A percentile compares a stretch with the other conserved stretches of the same genome.
phyloP scores from a whole-genome alignment of 1,139 yeast species.

The Suzukiozyma palmioleophila region DNA sequence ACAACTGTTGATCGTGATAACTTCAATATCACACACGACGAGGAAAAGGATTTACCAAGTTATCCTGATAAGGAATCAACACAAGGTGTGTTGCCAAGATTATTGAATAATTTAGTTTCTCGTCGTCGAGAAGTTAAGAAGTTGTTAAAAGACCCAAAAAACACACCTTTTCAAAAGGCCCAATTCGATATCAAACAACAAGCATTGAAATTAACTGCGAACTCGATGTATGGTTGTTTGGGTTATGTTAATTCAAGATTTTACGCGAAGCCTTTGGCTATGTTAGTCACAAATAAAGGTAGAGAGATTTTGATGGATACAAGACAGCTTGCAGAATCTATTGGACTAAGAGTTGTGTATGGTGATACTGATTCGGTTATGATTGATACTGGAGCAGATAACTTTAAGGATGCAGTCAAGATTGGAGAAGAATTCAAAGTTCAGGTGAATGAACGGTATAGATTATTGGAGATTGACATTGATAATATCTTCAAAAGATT shows the following conservation, averaged over 20 bases:
- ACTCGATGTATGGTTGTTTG: conserved; percentile 98
- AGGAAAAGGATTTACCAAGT: conserved; percentile 66
- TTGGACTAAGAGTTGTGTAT: conserved; percentile 81
- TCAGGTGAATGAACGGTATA: conserved; percentile 84
- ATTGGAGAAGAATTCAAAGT: conserved; percentile 84
- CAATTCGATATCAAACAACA: conserved; percentile 95
- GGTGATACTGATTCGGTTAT: conserved; percentile 99
- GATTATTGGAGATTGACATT: conserved; percentile 85
- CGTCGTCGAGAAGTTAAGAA: conserved; percentile 93
- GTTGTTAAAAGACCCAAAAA: conserved; percentile 70
- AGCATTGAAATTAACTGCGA: conserved; percentile 94
- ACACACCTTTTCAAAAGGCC: conserved; percentile 56
- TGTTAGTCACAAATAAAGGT: conserved; percentile 93
- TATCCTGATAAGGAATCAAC: conserved; percentile 57
- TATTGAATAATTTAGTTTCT: conserved; percentile 77
- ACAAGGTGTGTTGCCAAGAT: conserved; percentile 83
- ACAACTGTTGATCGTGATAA: conserved; percentile 83
- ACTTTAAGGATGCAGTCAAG: conserved; percentile 66
- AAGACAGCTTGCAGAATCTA: conserved; percentile 82
- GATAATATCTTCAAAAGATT: conserved; percentile 89
- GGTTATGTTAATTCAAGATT: conserved; percentile 91
- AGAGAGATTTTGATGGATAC: conserved; percentile 94
- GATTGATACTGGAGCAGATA: conserved; percentile 86
- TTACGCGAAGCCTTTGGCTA: conserved; percentile 93
- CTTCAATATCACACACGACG: conserved; percentile 40